Percentiles rank a stretch among this genome's conserved stretches.
Conservation (phyloP, 1,284 basidiomycete species). For the Kalmanozyma brasiliensis region DNA sequence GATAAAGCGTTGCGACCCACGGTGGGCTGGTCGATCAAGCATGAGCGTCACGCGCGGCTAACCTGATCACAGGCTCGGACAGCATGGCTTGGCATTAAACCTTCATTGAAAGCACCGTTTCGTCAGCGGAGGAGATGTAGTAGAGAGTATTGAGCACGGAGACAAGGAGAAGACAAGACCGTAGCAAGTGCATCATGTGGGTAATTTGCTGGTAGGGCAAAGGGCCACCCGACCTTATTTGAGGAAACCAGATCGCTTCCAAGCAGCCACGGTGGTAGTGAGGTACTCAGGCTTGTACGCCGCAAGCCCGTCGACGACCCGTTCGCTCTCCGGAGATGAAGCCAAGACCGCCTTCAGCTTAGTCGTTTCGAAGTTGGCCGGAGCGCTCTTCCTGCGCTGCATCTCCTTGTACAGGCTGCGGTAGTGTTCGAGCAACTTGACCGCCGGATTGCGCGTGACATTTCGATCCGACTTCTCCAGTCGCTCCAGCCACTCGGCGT, state of each 20-base stretch:
- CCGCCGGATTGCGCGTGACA: conserved; percentile 71
- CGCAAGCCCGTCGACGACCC: conserved; percentile 8
- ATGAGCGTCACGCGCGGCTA: no score
- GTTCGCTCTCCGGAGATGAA: conserved; percentile 5
- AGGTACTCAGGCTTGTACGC: conserved; percentile 28
- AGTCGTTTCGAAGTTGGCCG: conserved; percentile 22
- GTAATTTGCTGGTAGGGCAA: background rate
- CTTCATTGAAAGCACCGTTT: no score
- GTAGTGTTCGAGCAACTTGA: conserved; percentile 71
- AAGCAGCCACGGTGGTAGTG: conserved; percentile 20
- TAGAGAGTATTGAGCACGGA: no score
- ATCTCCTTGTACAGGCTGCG: conserved; percentile 64
- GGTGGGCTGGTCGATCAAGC: no score
- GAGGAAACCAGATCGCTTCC: conserved; percentile 29
- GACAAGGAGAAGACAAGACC: background rate
- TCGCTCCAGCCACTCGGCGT: conserved; percentile 72
- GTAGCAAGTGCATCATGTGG: conserved; percentile 5
- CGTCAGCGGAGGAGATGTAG: no score
- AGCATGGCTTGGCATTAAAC: no score
- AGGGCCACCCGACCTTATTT: background rate
- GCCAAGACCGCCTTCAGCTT: conserved; percentile 12
- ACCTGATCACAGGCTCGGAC: no score
- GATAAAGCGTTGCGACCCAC: no score
- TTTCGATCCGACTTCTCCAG: conserved; percentile 70
- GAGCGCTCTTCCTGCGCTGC: background rate